Evolutionary conservation across 352 stramenopile genomes (phyloP).

Genomic region (Pseudoperonospora humuli): DNA sequence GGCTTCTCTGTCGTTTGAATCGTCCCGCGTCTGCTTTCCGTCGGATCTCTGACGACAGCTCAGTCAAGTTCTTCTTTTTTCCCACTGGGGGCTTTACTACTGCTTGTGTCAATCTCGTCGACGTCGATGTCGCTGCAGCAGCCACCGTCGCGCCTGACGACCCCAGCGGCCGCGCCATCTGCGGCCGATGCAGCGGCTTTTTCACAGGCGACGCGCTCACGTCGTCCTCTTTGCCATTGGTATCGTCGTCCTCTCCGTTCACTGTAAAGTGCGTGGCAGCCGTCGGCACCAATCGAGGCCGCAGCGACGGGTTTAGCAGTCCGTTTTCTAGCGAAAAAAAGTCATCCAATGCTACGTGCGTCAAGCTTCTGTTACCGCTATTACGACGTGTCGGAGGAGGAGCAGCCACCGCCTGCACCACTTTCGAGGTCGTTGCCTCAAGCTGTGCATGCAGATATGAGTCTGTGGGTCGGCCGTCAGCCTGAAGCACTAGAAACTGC

Average conservation of each 20-base stretch:
- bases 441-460: conserved; percentile 66
- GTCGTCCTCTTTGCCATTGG: conserved; percentile 20
- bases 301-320: conserved; percentile 49
- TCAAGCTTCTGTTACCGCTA: conserved; percentile 4
- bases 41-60: conserved; percentile 72
- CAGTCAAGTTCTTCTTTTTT: conserved; percentile 62
- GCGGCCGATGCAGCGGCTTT: conserved; percentile 35
- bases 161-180: conserved; percentile 29
- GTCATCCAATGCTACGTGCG: conserved; percentile 30
- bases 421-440: conserved; percentile 28
- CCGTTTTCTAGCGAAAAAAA: conserved; percentile 65
- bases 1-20: conserved; percentile 77
- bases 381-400: conserved; percentile 10
- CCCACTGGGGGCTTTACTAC: conserved; percentile 27
- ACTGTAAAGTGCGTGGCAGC: conserved; percentile 57
- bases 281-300: conserved; percentile 33
- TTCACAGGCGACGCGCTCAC: conserved; percentile 26
- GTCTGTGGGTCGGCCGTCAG: conserved; percentile 29
- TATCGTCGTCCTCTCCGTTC: conserved; percentile 36
- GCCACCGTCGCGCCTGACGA: conserved; percentile 8
- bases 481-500: conserved; percentile 53
- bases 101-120: conserved; percentile 22
- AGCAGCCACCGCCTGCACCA: conserved; percentile 35
- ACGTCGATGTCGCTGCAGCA: conserved; percentile 6
- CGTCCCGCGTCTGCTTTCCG: conserved; percentile 72